Base-by-base conservation (phyloP, 2,329 filamentous ascomycete genomes). In the Rhynchosporium agropyri region DNA sequence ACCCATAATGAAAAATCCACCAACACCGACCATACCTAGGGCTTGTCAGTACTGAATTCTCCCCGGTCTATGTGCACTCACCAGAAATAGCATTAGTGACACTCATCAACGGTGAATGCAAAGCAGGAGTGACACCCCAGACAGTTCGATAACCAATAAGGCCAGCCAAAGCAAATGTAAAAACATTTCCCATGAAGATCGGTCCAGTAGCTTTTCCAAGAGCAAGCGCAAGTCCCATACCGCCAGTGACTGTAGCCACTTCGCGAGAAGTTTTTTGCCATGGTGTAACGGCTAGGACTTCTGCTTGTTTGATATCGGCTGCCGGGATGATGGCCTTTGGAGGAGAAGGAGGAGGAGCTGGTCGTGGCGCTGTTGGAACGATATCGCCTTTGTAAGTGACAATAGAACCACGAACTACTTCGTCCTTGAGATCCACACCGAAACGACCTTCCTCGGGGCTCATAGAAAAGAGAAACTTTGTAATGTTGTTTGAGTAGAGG, bases 31-130 rank as follows among this genome's bases (percentile, higher is more conserved):
- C 89, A 97, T 91, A 60, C 85, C 82, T 82, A 66, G 42, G 26
- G n/a, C 9, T 3, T 59, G 54, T 74, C 63, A 73, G 69, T 42
- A 63, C 50, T 15, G 66, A 71, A n/a, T 3, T 42, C 26, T 29
- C 3, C 6, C 13, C 7, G 45, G 15, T 42, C n/a, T 2, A 38
- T 20, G 8, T 26, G 36, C 2, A 3, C 67, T 67, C 78, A 76
- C 89, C 91, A 38, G 91, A 95, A 70, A 96, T 96, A 33, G 92
- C 92, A 74, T 97, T 96, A 7, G 92, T 96, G 42, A 96, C 92
- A 69, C 89, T 93, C 92, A 97, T 96, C 4, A 97, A 79, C 1
- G 92, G 92, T 1, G 90, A 94, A 75, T 96, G 92, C 4, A 97
- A 81, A 42, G 92, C 91, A 7, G 92, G 92, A 0, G 81, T 79